phyloP scores from a whole-genome alignment of 352 stramenopile species.

The Pythium monospermum region DNA sequence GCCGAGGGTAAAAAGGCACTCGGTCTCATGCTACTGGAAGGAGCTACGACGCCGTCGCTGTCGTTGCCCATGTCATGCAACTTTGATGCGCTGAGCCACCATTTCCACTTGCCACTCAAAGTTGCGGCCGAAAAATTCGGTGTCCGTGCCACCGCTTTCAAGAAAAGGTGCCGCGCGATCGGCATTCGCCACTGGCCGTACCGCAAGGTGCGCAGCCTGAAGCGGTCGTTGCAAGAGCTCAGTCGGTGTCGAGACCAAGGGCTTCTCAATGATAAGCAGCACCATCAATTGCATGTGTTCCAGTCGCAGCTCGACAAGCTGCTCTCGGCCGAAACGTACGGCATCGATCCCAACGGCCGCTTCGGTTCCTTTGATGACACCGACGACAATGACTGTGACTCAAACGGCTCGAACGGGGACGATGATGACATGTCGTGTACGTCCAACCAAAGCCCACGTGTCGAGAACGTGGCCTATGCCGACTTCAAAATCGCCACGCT shows the following conservation, averaged over 20 bases:
- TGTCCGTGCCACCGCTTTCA: constrained; percentile 54
- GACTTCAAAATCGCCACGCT: constrained; percentile 32
- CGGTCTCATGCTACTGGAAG: constrained; percentile 19
- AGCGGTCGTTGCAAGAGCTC: constrained; percentile 51
- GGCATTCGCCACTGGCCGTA: constrained; percentile 63
- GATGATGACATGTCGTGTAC: constrained; percentile 27
- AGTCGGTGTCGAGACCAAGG: constrained; percentile 59
- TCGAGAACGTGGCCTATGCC: constrained; percentile 21
- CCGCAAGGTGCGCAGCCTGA: constrained; percentile 54
- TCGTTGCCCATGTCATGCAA: constrained; percentile 29
- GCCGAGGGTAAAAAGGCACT: constrained; percentile 18
- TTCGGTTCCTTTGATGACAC: constrained; percentile 24
- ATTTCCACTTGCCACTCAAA: constrained; percentile 59
- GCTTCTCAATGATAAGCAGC: constrained; percentile 70
- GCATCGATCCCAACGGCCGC: constrained; percentile 64
- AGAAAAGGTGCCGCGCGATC: constrained; percentile 54
- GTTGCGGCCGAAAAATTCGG: constrained; percentile 56
- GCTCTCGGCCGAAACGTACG: constrained; percentile 75
- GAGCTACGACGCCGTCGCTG: constrained; percentile 18
- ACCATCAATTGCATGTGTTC: constrained; percentile 59
- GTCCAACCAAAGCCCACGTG: constrained; percentile 32
- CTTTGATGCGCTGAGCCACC: constrained; percentile 39
- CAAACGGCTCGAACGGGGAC: constrained; percentile 17
- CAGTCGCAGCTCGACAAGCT: constrained; percentile 73
- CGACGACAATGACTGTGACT: constrained; percentile 41